These are phyloP conservation scores for Plasmopara halstedii DNA, from an alignment of 352 stramenopile species.

Conservation along the genomic window DNA sequence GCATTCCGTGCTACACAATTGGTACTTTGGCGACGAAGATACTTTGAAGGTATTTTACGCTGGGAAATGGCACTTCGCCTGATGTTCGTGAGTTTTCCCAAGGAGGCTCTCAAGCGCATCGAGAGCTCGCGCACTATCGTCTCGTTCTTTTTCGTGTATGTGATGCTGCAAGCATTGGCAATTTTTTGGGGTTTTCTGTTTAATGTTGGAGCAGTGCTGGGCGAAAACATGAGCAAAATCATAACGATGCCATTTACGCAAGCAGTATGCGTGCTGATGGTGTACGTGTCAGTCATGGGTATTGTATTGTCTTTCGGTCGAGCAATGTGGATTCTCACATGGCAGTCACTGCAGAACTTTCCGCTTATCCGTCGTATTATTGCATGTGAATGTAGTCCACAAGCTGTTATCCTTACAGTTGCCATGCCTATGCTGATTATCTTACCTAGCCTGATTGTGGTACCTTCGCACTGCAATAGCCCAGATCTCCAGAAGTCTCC, in stretches of 20 bases:
- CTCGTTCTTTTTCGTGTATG: constrained; percentile 80
- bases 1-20: constrained; percentile 19
- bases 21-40: constrained; percentile 40
- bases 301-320: constrained; percentile 80
- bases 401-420: constrained; percentile 71
- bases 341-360: constrained; percentile 83
- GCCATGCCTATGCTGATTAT: constrained; percentile 70
- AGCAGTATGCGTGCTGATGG: constrained; percentile 65
- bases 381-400: constrained; percentile 59
- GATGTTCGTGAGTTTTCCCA: constrained; percentile 51
- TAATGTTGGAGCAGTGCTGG: constrained; percentile 75
- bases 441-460: constrained; percentile 64
- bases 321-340: constrained; percentile 84
- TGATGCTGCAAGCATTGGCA: constrained; percentile 76
- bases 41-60: constrained; percentile 56
- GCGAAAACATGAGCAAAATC: constrained; percentile 83
- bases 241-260: constrained; percentile 72
- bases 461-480: constrained; percentile 48
- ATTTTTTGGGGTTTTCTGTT: constrained; percentile 86
- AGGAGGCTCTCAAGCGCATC: constrained; percentile 40
- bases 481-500: constrained; percentile 18
- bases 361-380: constrained; percentile 83
- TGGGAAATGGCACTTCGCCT: constrained; percentile 55
- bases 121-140: constrained; percentile 48
- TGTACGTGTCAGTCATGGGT: constrained; percentile 79